Evolutionary conservation across 352 stramenopile species (phyloP).

Genomic region (Aphanomyces cochlioides): DNA sequence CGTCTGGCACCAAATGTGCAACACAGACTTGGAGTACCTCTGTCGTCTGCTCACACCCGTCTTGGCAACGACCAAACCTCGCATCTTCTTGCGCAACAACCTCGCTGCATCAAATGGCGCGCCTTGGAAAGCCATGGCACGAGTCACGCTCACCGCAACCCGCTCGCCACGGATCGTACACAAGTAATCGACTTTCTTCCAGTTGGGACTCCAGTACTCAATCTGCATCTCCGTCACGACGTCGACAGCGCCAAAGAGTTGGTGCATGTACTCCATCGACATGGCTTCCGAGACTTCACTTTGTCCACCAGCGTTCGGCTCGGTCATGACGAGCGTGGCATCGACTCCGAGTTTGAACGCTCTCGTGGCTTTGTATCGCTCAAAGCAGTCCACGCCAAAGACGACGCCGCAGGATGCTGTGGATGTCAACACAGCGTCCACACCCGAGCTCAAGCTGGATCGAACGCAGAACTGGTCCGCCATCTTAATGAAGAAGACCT

Average conservation of each 20-base stretch:
- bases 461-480: neutral
- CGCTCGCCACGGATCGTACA: slow-evolving; percentile 18
- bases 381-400: slow-evolving; percentile 1
- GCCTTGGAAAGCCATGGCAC: slow-evolving; percentile 28
- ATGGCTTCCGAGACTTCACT: slow-evolving; percentile 35
- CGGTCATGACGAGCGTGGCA: slow-evolving; percentile 7
- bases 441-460: neutral
- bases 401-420: neutral
- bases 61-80: slow-evolving; percentile 21
- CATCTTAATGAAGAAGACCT: neutral
- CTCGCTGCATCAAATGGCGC: neutral
- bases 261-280: slow-evolving; percentile 35
- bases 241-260: slow-evolving; percentile 30
- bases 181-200: slow-evolving; percentile 36
- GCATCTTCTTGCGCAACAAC: slow-evolving; percentile 29
- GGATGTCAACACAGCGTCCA: neutral
- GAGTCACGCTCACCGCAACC: slow-evolving; percentile 27
- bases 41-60: slow-evolving; percentile 11
- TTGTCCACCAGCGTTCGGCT: slow-evolving; percentile 35
- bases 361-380: neutral
- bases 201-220: slow-evolving; percentile 36
- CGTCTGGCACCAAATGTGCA: slow-evolving; percentile 31
- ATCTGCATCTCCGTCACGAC: slow-evolving; percentile 36
- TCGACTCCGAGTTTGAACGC: slow-evolving; percentile 16
- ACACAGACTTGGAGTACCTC: slow-evolving; percentile 26